Evolutionary conservation across 2,329 filamentous ascomycete species (phyloP).

Genomic region (Aspergillus pseudoviridinutans): DNA sequence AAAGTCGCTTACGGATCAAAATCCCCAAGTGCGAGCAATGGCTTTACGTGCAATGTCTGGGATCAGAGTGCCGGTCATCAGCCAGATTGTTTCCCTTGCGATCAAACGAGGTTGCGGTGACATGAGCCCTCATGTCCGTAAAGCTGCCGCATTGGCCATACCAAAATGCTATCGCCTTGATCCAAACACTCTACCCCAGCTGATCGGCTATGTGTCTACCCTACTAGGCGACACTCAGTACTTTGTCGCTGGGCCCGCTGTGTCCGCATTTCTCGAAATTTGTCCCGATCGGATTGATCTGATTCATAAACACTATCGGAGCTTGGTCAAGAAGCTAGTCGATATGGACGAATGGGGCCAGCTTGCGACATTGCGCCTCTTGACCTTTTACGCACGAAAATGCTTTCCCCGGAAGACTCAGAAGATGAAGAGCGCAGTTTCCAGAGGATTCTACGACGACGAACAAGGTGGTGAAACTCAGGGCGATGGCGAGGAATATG

Average conservation of each 20-base stretch:
- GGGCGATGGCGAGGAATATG: conserved; percentile 48
- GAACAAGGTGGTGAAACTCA: conserved; percentile 47
- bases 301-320: conserved; percentile 84
- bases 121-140: conserved; percentile 91
- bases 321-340: conserved; percentile 81
- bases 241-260: conserved; percentile 91
- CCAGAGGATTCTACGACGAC: conserved; percentile 80
- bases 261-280: conserved; percentile 81
- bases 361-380: conserved; percentile 72
- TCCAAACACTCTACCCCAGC: conserved; percentile 75
- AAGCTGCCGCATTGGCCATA: conserved; percentile 87
- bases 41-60: conserved; percentile 96
- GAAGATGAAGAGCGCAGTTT: conserved; percentile 53
- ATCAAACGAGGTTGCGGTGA: conserved; percentile 92
- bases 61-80: conserved; percentile 95
- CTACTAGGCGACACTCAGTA: conserved; percentile 89
- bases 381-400: conserved; percentile 78
- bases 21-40: conserved; percentile 84
- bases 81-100: conserved; percentile 90
- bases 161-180: conserved; percentile 95
- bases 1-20: conserved; percentile 89
- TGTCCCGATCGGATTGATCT: conserved; percentile 85
- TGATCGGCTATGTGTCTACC: conserved; percentile 74
- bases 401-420: conserved; percentile 74
- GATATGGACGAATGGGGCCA: conserved; percentile 99